These are phyloP conservation scores for Apium graveolens DNA, from an alignment of 129 eudicot species.

Conservation along the genomic window DNA sequence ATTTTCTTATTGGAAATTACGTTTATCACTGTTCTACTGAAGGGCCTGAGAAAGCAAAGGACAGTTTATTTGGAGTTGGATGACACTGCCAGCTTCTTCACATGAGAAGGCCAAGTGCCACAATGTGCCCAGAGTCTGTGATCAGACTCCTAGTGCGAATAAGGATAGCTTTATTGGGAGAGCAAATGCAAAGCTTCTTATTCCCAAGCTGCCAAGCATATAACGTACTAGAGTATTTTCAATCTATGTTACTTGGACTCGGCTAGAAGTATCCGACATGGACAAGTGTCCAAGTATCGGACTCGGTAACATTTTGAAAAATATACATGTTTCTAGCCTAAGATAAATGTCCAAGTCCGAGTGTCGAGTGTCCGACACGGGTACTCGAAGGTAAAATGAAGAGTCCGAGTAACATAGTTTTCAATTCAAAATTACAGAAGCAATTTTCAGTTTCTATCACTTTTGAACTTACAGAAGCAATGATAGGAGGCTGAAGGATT, in stretches of 20 bases:
- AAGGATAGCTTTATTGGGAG: neutral
- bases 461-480: constrained; percentile 84
- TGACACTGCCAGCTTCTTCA: neutral
- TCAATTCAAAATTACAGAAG: no score
- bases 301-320: no score
- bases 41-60: neutral
- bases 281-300: no score
- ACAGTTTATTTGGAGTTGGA: neutral
- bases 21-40: neutral
- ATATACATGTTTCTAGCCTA: no score
- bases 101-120: neutral
- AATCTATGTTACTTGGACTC: no score
- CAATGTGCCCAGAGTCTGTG: neutral
- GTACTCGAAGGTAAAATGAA: no score
- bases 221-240: neutral
- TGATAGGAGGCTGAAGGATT: constrained; percentile 89
- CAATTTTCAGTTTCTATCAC: no score
- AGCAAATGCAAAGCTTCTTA: neutral
- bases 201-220: neutral
- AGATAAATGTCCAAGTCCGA: no score
- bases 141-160: neutral
- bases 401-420: no score
- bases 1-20: neutral
- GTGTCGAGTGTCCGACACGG: no score
- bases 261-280: no score